These are phyloP conservation scores for Remersonia thermophila DNA, from an alignment of 2,329 filamentous ascomycete species.

Conservation along the genomic window DNA sequence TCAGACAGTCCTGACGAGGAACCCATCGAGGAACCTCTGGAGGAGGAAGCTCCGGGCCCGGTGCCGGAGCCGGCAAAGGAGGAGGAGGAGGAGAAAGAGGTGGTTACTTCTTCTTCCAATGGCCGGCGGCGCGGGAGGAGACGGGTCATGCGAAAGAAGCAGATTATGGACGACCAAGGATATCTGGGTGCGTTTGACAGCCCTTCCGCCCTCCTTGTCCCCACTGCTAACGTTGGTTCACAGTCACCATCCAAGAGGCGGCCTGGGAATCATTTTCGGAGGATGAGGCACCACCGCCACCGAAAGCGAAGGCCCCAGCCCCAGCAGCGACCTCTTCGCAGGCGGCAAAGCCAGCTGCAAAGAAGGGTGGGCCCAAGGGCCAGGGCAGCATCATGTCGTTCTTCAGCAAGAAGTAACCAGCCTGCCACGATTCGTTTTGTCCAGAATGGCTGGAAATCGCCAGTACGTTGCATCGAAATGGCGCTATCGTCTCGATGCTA, in stretches of 20 bases:
- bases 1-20: conserved; percentile 35
- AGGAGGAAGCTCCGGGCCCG: neutral
- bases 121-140: conserved; percentile 65
- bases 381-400: conserved; percentile 88
- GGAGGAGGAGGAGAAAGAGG: conserved; percentile 36
- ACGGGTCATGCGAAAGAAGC: conserved; percentile 78
- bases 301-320: conserved; percentile 37
- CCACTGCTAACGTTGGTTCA: conserved; percentile 4
- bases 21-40: neutral
- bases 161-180: conserved; percentile 74
- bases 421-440: conserved; percentile 9
- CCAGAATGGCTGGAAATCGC: no score
- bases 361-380: conserved; percentile 46
- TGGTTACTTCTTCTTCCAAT: conserved; percentile 33
- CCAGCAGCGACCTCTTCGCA: conserved; percentile 31
- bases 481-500: no score
- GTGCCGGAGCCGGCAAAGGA: conserved; percentile 29
- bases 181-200: conserved; percentile 59
- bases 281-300: conserved; percentile 54
- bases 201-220: neutral
- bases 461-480: no score
- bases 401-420: conserved; percentile 80
- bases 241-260: conserved; percentile 74
- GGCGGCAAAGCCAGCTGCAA: conserved; percentile 30
- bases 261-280: conserved; percentile 92